phyloP scores from a whole-genome alignment of 306 rosid species.

The Alnus glutinosa region DNA sequence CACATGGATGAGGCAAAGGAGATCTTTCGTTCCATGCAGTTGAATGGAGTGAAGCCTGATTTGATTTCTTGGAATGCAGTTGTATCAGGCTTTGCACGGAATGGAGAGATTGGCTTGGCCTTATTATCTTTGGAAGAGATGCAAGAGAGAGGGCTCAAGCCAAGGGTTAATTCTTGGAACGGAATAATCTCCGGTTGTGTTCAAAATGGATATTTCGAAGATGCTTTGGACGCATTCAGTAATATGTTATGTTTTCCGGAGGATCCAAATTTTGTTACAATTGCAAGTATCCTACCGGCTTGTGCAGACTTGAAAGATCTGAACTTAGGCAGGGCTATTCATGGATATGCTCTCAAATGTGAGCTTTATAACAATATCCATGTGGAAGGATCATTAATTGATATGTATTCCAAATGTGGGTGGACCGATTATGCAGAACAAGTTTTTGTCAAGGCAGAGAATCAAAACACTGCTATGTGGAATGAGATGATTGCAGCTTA shows the following conservation, averaged over 20 bases:
- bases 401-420: constrained; percentile 47
- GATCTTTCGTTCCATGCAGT: constrained; percentile 39
- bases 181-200: constrained; percentile 50
- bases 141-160: constrained; percentile 42
- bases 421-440: constrained; percentile 28
- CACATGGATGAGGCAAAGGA: constrained; percentile 38
- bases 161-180: constrained; percentile 49
- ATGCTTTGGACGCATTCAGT: constrained; percentile 40
- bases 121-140: constrained; percentile 39
- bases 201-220: constrained; percentile 43
- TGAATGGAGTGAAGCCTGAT: constrained; percentile 40
- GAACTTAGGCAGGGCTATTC: constrained; percentile 43
- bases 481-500: constrained; percentile 46
- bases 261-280: constrained; percentile 40
- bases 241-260: constrained; percentile 37
- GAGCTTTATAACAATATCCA: constrained; percentile 37
- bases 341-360: constrained; percentile 36
- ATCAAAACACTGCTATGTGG: constrained; percentile 40
- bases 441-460: constrained; percentile 29
- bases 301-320: constrained; percentile 45
- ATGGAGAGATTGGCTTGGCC: constrained; percentile 43
- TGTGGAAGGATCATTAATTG: constrained; percentile 45
- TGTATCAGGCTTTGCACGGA: constrained; percentile 46
- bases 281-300: constrained; percentile 47
- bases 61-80: constrained; percentile 54